phyloP scores from a whole-genome alignment of 148 eudicot species.

The Agrostemma githago region DNA sequence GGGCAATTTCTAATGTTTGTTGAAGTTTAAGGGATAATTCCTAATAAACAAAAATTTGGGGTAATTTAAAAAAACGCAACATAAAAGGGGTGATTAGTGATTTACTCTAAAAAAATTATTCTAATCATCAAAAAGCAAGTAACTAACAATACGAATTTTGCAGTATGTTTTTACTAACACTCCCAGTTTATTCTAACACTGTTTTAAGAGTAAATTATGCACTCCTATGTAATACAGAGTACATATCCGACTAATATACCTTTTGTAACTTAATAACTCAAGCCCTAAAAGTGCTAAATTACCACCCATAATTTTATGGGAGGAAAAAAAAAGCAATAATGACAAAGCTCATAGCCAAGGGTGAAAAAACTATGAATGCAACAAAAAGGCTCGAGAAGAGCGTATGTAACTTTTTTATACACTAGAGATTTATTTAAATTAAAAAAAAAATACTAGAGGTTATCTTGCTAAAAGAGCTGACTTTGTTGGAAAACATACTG shows the following conservation, averaged over 20 bases:
- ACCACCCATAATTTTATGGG: not conserved
- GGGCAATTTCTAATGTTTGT: too few species aligned
- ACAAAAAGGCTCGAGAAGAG: not conserved
- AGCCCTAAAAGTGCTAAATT: not conserved
- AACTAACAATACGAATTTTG: too few species aligned
- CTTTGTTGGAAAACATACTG: slow-evolving; percentile 31
- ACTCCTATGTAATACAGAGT: not conserved
- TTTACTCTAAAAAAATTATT: too few species aligned
- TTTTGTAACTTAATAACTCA: not conserved
- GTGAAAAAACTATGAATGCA: not conserved
- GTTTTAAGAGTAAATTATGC: not conserved
- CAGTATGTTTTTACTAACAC: not conserved
- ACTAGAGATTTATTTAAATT: not conserved
- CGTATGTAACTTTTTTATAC: not conserved
- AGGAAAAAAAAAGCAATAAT: not conserved
- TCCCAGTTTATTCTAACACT: not conserved
- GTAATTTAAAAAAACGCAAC: too few species aligned
- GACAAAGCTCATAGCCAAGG: not conserved
- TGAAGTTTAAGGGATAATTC: too few species aligned
- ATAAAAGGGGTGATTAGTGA: too few species aligned
- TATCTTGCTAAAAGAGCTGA: not conserved
- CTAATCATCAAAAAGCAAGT: not conserved
- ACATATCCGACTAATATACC: not conserved
- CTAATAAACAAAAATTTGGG: too few species aligned
- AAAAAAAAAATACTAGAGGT: not conserved